phyloP scores from a whole-genome alignment of 148 eudicot species.

The Nyssa sinensis region DNA sequence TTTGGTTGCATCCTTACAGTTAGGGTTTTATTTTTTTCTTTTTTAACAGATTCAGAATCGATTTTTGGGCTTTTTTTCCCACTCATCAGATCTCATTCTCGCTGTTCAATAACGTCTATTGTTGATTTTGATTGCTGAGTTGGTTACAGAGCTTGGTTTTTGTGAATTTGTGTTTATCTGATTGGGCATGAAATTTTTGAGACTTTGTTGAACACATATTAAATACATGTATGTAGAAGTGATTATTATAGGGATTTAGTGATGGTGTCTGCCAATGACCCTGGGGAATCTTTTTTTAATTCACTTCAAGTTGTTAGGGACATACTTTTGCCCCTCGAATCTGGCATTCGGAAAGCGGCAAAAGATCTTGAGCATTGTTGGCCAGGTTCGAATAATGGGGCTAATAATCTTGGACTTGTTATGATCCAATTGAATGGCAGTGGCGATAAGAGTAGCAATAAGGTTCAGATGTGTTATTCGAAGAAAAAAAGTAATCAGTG shows the following conservation, averaged over 20 bases:
- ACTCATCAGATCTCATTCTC: conserved; percentile 7
- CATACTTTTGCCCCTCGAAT: conserved; percentile 71
- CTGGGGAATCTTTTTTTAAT: conserved; percentile 63
- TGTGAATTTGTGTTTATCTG: neutral
- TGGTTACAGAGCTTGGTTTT: neutral
- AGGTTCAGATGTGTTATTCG: conserved; percentile 18
- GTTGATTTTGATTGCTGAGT: neutral
- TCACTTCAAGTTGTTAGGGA: conserved; percentile 65
- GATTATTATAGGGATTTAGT: conserved; percentile 15
- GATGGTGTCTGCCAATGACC: conserved; percentile 72
- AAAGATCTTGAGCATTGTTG: conserved; percentile 76
- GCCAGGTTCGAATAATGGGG: conserved; percentile 44
- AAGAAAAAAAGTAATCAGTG: conserved; percentile 33
- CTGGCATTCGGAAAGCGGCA: conserved; percentile 62
- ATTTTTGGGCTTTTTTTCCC: neutral
- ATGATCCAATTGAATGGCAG: conserved; percentile 19
- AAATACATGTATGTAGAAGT: neutral
- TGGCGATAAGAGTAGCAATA: conserved; percentile 25
- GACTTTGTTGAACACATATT: neutral
- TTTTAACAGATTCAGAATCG: neutral
- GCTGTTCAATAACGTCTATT: neutral
- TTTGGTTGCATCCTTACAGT: neutral
- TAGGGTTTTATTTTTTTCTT: neutral
- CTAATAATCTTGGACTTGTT: conserved; percentile 27
- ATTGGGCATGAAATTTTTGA: neutral